Base-by-base conservation (phyloP, 179 eudicot genomes). In the Vitellaria paradoxa region DNA sequence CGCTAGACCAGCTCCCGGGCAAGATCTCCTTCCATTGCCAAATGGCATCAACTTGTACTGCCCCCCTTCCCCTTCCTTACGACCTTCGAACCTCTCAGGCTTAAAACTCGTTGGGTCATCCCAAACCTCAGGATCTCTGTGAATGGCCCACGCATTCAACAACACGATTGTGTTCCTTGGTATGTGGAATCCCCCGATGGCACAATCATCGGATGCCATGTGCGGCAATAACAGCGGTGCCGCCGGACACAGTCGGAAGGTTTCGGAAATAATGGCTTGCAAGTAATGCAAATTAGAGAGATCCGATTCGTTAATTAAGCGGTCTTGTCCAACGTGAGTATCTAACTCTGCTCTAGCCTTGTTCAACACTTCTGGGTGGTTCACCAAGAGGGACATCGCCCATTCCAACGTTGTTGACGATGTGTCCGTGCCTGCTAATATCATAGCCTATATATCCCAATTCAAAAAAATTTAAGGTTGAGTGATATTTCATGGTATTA, bases 351-450 rank as follows among this genome's bases (percentile, higher is more conserved):
- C 49, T 72, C 76, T 85, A 0, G 84, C 82, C 76, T 84, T 88
- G n/a, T 79, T 65, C 7, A 90, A 11, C 21, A 62, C 81, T 5
- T 82, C 65, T 4, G 90, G 90, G 77, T 86, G 66, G 70, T 88
- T 90, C 6, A 88, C 37, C 37, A 30, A 30, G 37, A 30, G 37
- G 37, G 37, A 30, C 37, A 30, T 30, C 37, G 37, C 37, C 87
- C 93, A 88, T 69, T 88, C 91, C 80, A 88, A 74, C 13, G 89
- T 81, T 40, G 76, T 78, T 20, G 83, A 13, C 9, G 91, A 78
- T 17, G 93, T 85, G 61, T 86, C 93, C 9, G 88, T 84, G 30
- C 93, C 90, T 0, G 91, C 93, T 23, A 60, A 13, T 62, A 88
- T 50, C 77, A 89, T 72, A 3, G 70, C 81, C 91, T 88, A 14